Evolutionary conservation across 257 asterid genomes (phyloP).

Genomic region (Cinchona pubescens): DNA sequence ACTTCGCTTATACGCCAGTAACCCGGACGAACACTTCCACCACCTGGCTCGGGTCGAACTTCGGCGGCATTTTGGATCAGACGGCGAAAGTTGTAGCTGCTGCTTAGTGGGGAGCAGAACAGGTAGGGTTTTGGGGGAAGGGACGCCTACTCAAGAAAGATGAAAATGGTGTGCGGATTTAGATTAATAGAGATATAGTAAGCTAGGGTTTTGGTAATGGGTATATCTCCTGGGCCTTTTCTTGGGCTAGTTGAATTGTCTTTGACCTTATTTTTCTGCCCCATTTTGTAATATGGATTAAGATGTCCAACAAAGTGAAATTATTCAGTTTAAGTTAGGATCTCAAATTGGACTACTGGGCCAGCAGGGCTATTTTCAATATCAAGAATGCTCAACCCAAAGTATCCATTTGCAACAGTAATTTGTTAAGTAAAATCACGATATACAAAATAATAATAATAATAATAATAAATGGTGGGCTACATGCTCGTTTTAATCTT

Average conservation of each 20-base stretch:
- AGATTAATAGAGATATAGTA: constrained; percentile 5
- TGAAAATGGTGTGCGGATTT: not conserved
- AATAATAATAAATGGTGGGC: no score
- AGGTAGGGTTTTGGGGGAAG: not conserved
- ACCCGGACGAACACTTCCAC: constrained; percentile 68
- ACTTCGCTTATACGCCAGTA: constrained; percentile 75
- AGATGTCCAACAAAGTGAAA: not conserved
- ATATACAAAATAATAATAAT: no score
- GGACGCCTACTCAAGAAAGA: not conserved
- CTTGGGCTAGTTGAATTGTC: no score
- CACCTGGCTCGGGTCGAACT: constrained; percentile 62
- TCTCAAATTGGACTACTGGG: no score
- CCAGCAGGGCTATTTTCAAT: no score
- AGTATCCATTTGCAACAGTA: no score
- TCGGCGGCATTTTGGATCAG: constrained; percentile 60
- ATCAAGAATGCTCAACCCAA: no score
- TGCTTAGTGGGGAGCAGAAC: not conserved
- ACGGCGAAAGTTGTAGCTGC: not conserved
- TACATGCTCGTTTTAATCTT: no score
- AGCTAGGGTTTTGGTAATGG: constrained; percentile 43
- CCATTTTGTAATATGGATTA: not conserved
- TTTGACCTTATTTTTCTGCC: no score
- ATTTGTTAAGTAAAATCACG: no score
- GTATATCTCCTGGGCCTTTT: not conserved
- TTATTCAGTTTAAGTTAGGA: no score